Evolutionary conservation across 1,284 basidiomycete genomes (phyloP), one percentile per base, ranked within the genome.

Genomic region (Sporisorium exsertum): DNA sequence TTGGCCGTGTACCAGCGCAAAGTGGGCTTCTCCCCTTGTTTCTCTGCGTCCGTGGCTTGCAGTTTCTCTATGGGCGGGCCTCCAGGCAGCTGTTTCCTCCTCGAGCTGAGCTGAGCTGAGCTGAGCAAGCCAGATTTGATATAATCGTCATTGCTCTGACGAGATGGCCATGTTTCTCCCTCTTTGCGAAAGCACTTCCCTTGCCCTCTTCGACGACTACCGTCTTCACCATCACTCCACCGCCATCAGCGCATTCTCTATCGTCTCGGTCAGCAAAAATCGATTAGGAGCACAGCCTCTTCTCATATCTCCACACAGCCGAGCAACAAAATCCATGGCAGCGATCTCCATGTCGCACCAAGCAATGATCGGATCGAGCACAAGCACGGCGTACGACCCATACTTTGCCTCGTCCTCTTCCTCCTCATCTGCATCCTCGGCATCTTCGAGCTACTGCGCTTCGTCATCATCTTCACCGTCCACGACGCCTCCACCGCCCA

Each of bases 381-480:
- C 68, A 16, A 61, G 16, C 50, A 22, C 45, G 22, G 52, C 55
- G 15, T 66, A 66, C 40, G 58, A 72, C 18, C 63, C 63, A 33
- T 65, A 58, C 63, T 45, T 58, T 43, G 59, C 55, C 1, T 43
- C 55, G 1, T 43, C 62, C 5, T 56, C 53, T 10, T 58, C 50
- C 2, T 58, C 56, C 5, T 64, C 62, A 15, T 64, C 62, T 5
- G 33, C 68, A 1, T 70, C 62, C 8, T 61, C 62, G 5, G n/a
- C 58, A n/a, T 65, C 62, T 15, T 62, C 62, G 27, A 62, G 69
- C 59, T 65, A 51, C 51, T 43, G 58, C 51, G 58, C 49, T 12
- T 71, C 69, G 9, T 50, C 55, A 18, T 54, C 54, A 4, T 71
- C 69, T 32, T 71, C 69, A 33, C 63, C 59, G 5, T 55, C 58